phyloP scores from a whole-genome alignment of 495 filamentous ascomycete genomes.

The Aspergillus sclerotioniger region DNA sequence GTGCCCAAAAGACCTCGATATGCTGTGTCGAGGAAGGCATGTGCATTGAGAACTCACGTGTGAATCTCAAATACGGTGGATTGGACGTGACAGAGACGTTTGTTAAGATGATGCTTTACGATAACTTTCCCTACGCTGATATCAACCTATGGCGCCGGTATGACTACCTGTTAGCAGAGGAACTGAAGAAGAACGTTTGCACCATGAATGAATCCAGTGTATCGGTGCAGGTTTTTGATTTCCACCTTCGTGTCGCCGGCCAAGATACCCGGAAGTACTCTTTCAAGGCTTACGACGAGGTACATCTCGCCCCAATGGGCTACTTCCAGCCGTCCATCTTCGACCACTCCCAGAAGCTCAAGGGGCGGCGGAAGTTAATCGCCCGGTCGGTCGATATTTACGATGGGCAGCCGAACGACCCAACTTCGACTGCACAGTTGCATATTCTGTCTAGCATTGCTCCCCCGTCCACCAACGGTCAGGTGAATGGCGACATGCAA shows the following conservation, averaged over 20 bases:
- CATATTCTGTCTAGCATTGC: conserved; percentile 69
- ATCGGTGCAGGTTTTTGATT: conserved; percentile 75
- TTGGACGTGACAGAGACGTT: conserved; percentile 91
- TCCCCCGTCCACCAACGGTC: conserved; percentile 48
- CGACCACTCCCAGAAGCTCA: conserved; percentile 73
- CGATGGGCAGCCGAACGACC: conserved; percentile 86
- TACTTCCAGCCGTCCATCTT: conserved; percentile 86
- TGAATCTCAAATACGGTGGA: conserved; percentile 94
- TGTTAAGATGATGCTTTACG: conserved; percentile 93
- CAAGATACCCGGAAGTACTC: conserved; percentile 86
- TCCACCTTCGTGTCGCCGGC: conserved; percentile 83
- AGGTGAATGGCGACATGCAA: conserved; percentile 33
- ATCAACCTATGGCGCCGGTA: conserved; percentile 89
- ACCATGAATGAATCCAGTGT: conserved; percentile 84
- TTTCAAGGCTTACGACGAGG: conserved; percentile 95
- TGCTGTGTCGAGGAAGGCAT: conserved; percentile 97
- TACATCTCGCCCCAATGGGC: conserved; percentile 85
- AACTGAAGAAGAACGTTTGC: conserved; percentile 86
- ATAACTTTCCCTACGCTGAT: conserved; percentile 89
- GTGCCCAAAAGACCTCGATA: conserved; percentile 96
- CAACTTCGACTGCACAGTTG: conserved; percentile 78
- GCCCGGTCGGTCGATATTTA: conserved; percentile 89
- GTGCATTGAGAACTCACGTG: conserved; percentile 83
- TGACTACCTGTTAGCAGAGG: conserved; percentile 90
- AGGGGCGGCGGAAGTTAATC: conserved; percentile 72